phyloP scores from a whole-genome alignment of 2,329 filamentous ascomycete genomes.

The Beauveria sp. region DNA sequence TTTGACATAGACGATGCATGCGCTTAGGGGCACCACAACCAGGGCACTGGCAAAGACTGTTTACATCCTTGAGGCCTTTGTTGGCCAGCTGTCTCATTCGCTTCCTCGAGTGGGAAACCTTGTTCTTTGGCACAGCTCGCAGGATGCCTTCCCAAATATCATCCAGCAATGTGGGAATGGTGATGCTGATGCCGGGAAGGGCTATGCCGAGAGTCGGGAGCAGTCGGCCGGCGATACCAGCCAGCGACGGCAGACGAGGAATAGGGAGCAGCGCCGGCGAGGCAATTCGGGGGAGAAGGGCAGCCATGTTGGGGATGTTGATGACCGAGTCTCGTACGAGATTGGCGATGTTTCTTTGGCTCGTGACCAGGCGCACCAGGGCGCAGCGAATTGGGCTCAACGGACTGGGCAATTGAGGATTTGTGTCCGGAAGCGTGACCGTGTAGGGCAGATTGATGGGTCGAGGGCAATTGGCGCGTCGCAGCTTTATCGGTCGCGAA shows the following conservation, averaged over 20 bases:
- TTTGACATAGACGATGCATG: slow-evolving; percentile 79
- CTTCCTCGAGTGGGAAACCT: slow-evolving; percentile 95
- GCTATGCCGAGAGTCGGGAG: slow-evolving; percentile 49
- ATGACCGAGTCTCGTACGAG: neutral
- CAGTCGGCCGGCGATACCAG: slow-evolving; percentile 37
- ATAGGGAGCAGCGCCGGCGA: slow-evolving; percentile 32
- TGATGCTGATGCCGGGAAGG: slow-evolving; percentile 51
- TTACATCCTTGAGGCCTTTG: slow-evolving; percentile 89
- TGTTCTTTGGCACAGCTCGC: slow-evolving; percentile 94
- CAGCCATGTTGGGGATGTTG: slow-evolving; percentile 35
- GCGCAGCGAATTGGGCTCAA: neutral
- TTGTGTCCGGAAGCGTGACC: neutral
- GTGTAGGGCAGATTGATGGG: neutral
- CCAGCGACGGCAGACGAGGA: slow-evolving; percentile 34
- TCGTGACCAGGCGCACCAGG: neutral
- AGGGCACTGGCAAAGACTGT: slow-evolving; percentile 77
- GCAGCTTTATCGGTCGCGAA: neutral
- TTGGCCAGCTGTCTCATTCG: slow-evolving; percentile 89
- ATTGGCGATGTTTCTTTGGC: neutral
- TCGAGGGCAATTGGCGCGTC: slow-evolving; percentile 1
- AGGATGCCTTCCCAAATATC: slow-evolving; percentile 91
- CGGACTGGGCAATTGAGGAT: neutral
- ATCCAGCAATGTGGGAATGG: slow-evolving; percentile 54
- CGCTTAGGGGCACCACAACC: slow-evolving; percentile 83
- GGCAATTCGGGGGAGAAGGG: slow-evolving; percentile 49